A percentile compares a stretch with the other conserved stretches of the same genome.
Evolutionary conservation across 2,329 filamentous ascomycete species (phyloP).

Genomic region (Arthrobotrys entomopaga): DNA sequence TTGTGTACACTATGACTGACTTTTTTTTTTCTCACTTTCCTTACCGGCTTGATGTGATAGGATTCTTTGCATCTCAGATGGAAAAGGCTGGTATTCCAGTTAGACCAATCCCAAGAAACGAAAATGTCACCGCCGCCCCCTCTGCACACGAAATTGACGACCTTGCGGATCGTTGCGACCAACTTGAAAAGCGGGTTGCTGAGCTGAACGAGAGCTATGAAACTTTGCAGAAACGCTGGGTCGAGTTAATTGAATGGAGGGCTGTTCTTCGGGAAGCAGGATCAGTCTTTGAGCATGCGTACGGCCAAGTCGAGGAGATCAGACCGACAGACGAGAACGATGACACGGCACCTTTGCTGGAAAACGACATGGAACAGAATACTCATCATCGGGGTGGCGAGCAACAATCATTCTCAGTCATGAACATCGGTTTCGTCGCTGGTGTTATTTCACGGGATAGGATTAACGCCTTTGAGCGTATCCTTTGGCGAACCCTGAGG

Average conservation of each 20-base stretch:
- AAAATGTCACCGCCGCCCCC: conserved; percentile 84
- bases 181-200: conserved; percentile 87
- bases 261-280: conserved; percentile 97
- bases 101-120: conserved; percentile 89
- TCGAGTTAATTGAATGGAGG: conserved; percentile 96
- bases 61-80: conserved; percentile 96
- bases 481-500: conserved; percentile 94
- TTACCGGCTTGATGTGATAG: conserved; percentile 63
- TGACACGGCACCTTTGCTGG: conserved; percentile 86
- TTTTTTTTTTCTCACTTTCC: not conserved
- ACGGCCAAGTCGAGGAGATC: conserved; percentile 96
- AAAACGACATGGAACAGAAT: conserved; percentile 85
- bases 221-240: conserved; percentile 95
- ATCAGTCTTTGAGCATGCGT: conserved; percentile 95
- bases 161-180: conserved; percentile 89
- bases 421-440: conserved; percentile 87
- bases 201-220: conserved; percentile 98
- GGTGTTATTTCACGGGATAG: conserved; percentile 94
- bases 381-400: conserved; percentile 90
- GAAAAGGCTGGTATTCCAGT: conserved; percentile 88
- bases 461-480: conserved; percentile 94
- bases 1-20: not conserved
- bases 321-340: conserved; percentile 78
- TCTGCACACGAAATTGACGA: conserved; percentile 96
- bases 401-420: conserved; percentile 68